These are phyloP conservation scores for Podospora australis DNA, from an alignment of 495 filamentous ascomycete genomes.

Conservation along the genomic window DNA sequence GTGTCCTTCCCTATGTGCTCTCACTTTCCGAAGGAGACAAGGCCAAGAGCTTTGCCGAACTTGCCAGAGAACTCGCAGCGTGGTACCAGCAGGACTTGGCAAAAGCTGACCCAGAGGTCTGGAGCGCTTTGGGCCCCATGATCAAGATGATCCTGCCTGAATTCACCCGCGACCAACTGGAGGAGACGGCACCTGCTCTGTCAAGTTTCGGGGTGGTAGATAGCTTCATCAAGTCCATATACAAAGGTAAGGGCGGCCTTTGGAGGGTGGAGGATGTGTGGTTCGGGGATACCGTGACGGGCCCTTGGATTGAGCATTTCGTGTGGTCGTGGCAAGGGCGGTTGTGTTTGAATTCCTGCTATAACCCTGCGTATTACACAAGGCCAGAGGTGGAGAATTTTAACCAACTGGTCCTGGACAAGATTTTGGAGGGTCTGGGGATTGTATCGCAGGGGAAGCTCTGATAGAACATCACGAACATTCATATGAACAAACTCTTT, in stretches of 20 bases:
- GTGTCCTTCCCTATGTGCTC: constrained; percentile 2
- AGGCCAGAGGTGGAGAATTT: not conserved
- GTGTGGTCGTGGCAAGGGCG: constrained; percentile 4
- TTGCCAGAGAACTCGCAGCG: not conserved
- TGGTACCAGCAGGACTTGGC: constrained; percentile 3
- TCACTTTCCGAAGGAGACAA: no score
- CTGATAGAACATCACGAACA: no score
- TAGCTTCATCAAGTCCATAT: no score
- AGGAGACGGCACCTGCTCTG: constrained; percentile 2
- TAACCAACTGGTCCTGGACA: not conserved
- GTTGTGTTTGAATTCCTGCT: constrained; percentile 5
- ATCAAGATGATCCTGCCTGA: constrained; percentile 1
- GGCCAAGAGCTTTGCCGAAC: not conserved
- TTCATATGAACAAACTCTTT: no score
- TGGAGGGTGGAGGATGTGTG: constrained; percentile 6
- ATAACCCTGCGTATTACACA: not conserved
- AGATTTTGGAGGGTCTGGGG: not conserved
- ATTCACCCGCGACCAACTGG: not conserved
- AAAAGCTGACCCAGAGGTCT: not conserved
- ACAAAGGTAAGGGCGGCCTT: not conserved
- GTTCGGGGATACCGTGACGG: constrained; percentile 6
- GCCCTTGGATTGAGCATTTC: constrained; percentile 7
- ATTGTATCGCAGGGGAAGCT: no score
- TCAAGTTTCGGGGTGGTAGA: constrained; percentile 6
- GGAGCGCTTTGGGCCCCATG: constrained; percentile 1